Evolutionary conservation across 1,139 yeast genomes (phyloP).

Genomic region (Sugiyamaella xylanicola): DNA sequence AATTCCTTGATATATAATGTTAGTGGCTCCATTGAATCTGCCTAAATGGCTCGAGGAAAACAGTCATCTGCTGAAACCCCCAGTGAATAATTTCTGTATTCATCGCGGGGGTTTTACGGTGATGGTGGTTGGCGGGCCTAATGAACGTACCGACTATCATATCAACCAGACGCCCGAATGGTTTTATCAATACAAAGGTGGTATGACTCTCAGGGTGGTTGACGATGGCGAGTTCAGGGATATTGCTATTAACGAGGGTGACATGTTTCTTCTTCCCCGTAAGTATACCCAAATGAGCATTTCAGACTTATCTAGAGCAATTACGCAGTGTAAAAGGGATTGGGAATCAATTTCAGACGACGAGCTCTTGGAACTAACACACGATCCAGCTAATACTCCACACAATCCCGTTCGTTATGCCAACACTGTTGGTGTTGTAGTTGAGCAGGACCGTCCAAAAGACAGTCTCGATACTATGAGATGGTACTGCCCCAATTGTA

Average conservation of each 20-base stretch:
- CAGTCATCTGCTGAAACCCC: conserved; percentile 75
- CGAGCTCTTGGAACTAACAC: not conserved
- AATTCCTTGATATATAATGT: conserved; percentile 47
- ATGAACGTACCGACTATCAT: conserved; percentile 90
- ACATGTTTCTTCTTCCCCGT: conserved; percentile 75
- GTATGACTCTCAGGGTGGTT: conserved; percentile 81
- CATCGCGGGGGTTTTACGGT: conserved; percentile 92
- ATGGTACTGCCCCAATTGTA: conserved; percentile 83
- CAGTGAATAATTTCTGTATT: conserved; percentile 87
- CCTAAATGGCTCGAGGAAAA: conserved; percentile 81
- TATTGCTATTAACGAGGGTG: conserved; percentile 78
- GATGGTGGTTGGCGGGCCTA: conserved; percentile 95
- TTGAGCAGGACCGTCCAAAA: conserved; percentile 89
- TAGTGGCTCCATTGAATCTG: conserved; percentile 70
- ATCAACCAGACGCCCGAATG: conserved; percentile 94
- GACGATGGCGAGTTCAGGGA: conserved; percentile 80
- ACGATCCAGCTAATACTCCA: conserved; percentile 56
- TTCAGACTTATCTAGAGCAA: too few relatives aligned
- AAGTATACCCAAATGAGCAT: too few relatives aligned
- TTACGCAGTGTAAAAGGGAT: too few relatives aligned
- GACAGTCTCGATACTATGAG: conserved; percentile 68
- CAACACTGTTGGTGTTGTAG: conserved; percentile 85
- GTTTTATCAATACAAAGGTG: conserved; percentile 85
- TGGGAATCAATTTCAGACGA: too few relatives aligned
- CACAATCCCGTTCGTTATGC: conserved; percentile 89